Evolutionary conservation across 441 rosid genomes (phyloP).

Genomic region (California macrophylla): DNA sequence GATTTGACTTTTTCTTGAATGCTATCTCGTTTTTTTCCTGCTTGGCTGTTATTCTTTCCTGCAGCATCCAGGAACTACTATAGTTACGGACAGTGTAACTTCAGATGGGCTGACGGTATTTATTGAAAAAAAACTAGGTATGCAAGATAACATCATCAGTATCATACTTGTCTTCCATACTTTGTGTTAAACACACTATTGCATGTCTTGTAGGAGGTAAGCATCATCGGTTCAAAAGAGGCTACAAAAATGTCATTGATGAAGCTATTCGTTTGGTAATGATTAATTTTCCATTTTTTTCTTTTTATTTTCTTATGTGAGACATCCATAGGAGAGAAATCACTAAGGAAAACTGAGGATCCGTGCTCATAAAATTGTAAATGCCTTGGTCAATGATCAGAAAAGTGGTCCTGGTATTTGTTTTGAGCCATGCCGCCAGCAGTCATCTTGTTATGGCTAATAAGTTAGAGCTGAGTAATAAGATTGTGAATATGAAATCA

Average conservation of each 20-base stretch:
- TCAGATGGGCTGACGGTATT: conserved; percentile 82
- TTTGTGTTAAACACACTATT: conserved; percentile 13
- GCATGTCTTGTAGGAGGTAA: conserved; percentile 56
- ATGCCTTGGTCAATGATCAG: not conserved
- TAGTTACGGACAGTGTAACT: conserved; percentile 95
- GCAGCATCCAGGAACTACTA: conserved; percentile 88
- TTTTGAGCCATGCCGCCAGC: not conserved
- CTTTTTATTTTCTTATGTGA: not conserved
- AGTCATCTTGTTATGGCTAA: not conserved
- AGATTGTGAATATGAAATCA: not conserved
- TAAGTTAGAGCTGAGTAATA: not conserved
- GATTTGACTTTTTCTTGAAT: not conserved
- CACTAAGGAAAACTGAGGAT: not conserved
- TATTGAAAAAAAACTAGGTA: conserved; percentile 86
- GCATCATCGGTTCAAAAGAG: conserved; percentile 95
- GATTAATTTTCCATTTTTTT: conserved; percentile 14
- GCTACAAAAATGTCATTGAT: conserved; percentile 91
- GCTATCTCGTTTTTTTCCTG: not conserved
- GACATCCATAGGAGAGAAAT: not conserved
- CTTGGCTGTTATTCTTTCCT: conserved; percentile 16
- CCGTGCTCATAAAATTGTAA: not conserved
- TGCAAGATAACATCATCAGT: conserved; percentile 13
- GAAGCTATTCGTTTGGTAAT: conserved; percentile 89
- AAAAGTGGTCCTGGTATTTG: not conserved
- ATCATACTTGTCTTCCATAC: conserved; percentile 12